Percentiles rank a stretch among this genome's conserved stretches.
Evolutionary conservation across 257 asterid species (phyloP).

Genomic region (Marsdenia floribunda): DNA sequence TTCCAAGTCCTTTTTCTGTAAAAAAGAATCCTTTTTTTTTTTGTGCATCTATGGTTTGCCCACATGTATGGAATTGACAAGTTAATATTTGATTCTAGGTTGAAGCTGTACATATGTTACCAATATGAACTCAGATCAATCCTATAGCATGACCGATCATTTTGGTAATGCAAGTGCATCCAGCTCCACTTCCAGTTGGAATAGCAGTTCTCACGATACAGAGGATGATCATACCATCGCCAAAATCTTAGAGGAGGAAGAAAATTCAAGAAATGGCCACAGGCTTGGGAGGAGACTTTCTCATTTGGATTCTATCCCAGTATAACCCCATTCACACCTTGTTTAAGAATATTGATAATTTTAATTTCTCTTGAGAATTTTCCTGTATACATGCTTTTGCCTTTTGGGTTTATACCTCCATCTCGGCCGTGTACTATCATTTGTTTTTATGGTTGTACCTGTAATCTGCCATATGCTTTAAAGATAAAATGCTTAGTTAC

Average conservation of each 20-base stretch:
- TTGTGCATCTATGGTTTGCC: neutral
- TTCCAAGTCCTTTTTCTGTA: neutral
- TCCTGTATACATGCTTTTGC: neutral
- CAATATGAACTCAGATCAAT: constrained; percentile 4
- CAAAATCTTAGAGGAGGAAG: constrained; percentile 66
- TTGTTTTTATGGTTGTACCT: neutral
- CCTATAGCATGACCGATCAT: constrained; percentile 32
- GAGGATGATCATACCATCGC: constrained; percentile 97
- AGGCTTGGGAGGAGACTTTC: constrained; percentile 84
- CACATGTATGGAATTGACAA: neutral
- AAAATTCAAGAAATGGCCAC: constrained; percentile 34
- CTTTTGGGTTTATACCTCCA: neutral
- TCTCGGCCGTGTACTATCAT: neutral
- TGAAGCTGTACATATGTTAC: neutral
- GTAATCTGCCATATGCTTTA: neutral
- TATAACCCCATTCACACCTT: constrained; percentile 13
- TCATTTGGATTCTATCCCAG: constrained; percentile 89
- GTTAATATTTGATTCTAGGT: constrained; percentile 5
- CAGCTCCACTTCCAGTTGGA: constrained; percentile 70
- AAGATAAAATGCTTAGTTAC: neutral
- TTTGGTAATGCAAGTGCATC: constrained; percentile 41
- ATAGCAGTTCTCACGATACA: constrained; percentile 68
- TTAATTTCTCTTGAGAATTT: neutral
- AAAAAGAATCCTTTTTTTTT: neutral
- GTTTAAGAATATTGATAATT: neutral